Percentiles rank a stretch among this genome's conserved stretches.
phyloP scores from a whole-genome alignment of 495 filamentous ascomycete species.

The Penicillium chermesinum region DNA sequence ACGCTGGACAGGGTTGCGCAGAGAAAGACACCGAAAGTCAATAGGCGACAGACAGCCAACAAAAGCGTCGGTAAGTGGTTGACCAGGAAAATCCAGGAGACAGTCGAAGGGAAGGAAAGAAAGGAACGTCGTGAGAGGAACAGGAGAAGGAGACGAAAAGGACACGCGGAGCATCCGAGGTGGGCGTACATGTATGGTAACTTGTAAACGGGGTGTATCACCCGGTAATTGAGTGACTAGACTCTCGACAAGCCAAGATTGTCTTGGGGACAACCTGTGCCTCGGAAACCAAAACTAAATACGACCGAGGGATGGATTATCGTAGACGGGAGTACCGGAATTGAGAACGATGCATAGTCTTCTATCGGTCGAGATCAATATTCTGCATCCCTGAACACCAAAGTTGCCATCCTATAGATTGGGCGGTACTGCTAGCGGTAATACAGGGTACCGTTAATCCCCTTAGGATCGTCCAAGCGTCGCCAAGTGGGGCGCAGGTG shows the following conservation, averaged over 20 bases:
- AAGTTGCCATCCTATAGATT: no score
- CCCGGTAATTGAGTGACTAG: conserved; percentile 1
- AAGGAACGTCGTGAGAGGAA: conserved; percentile 14
- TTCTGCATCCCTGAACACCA: no score
- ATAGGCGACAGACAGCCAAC: conserved; percentile 1
- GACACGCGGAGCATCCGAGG: conserved; percentile 28
- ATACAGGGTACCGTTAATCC: background rate
- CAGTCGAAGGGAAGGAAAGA: conserved; percentile 16
- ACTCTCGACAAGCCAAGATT: background rate
- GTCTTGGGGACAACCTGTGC: no score
- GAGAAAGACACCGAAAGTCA: conserved; percentile 1
- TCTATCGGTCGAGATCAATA: no score
- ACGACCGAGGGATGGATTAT: no score
- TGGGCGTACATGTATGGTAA: conserved; percentile 12
- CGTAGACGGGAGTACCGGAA: no score
- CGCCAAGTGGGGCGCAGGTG: no score
- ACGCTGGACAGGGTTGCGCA: conserved; percentile 10
- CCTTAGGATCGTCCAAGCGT: background rate
- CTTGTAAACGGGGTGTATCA: conserved; percentile 6
- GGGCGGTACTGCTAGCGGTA: no score
- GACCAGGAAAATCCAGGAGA: conserved; percentile 10
- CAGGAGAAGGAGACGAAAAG: conserved; percentile 24
- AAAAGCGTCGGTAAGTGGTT: conserved; percentile 6
- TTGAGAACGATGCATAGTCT: no score
- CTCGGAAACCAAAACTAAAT: no score